Conservation (phyloP, 768 basidiomycete genomes). For the Collybia sp. region DNA sequence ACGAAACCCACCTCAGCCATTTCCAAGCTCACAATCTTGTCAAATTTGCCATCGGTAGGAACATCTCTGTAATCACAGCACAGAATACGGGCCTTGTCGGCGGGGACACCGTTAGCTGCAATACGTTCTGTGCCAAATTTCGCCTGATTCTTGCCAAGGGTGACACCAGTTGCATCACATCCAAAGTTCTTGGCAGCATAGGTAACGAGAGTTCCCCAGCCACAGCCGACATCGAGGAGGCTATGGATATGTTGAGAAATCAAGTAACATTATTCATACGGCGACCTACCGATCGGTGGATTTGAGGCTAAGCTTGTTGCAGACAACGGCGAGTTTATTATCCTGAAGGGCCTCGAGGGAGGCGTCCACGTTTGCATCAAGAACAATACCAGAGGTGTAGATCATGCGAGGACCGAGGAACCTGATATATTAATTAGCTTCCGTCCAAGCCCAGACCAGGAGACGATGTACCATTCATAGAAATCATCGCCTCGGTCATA, state of each 20-base stretch:
- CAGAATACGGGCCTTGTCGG: conserved; percentile 81
- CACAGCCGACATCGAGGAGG: conserved; percentile 84
- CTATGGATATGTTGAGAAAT: conserved; percentile 18
- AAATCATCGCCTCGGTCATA: conserved; percentile 99
- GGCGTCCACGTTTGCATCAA: conserved; percentile 64
- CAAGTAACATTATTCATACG: conserved; percentile 16
- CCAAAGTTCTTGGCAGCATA: conserved; percentile 97
- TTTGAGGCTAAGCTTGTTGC: conserved; percentile 88
- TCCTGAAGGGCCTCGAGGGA: conserved; percentile 94
- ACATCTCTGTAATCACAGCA: conserved; percentile 94
- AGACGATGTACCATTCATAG: conserved; percentile 65
- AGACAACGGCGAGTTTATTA: conserved; percentile 95
- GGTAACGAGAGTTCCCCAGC: conserved; percentile 94
- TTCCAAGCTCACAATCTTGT: conserved; percentile 94
- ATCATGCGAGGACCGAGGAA: conserved; percentile 96
- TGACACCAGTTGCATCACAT: conserved; percentile 96
- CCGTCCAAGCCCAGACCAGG: neutral
- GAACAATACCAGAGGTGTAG: conserved; percentile 91
- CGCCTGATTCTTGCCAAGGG: conserved; percentile 87
- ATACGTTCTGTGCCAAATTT: conserved; percentile 91
- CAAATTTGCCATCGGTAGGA: conserved; percentile 74
- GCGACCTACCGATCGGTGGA: conserved; percentile 60
- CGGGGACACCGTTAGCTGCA: conserved; percentile 63
- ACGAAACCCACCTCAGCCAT: conserved; percentile 81
- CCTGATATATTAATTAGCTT: conserved; percentile 31